Evolutionary conservation across 2,329 filamentous ascomycete species (phyloP).

Genomic region (Arthrocladium fulminans): DNA sequence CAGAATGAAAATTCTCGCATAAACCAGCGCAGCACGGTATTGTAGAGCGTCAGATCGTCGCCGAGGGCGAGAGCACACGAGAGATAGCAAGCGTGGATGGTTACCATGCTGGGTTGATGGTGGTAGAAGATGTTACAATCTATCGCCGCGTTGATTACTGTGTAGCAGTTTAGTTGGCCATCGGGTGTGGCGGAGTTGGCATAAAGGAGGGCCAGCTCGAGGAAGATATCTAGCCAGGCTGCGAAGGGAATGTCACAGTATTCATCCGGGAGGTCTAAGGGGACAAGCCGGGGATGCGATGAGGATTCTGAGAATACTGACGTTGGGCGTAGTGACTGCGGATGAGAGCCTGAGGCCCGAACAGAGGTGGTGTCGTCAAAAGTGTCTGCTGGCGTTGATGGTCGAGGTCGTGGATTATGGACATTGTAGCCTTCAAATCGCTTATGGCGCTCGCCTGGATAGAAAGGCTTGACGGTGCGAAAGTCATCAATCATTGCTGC

Average conservation of each 20-base stretch:
- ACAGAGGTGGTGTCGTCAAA: neutral
- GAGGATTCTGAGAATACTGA: neutral
- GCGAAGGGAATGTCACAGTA: slow-evolving; percentile 75
- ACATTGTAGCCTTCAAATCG: slow-evolving; percentile 42
- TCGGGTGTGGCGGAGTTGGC: slow-evolving; percentile 44
- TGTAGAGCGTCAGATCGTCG: slow-evolving; percentile 66
- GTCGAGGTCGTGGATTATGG: neutral
- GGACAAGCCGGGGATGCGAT: slow-evolving; percentile 6
- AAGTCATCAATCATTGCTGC: slow-evolving; percentile 53
- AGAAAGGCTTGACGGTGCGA: slow-evolving; percentile 51
- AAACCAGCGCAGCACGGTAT: slow-evolving; percentile 64
- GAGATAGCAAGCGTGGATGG: slow-evolving; percentile 70
- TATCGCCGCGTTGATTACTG: slow-evolving; percentile 66
- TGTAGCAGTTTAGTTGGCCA: slow-evolving; percentile 58
- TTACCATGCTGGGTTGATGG: slow-evolving; percentile 55
- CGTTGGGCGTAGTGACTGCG: too few species aligned
- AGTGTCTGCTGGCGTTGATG: neutral
- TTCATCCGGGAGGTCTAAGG: slow-evolving; percentile 35
- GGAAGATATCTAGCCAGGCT: slow-evolving; percentile 81
- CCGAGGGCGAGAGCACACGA: slow-evolving; percentile 72
- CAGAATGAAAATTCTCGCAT: slow-evolving; percentile 73
- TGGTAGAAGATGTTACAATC: slow-evolving; percentile 77
- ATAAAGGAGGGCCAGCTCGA: slow-evolving; percentile 73
- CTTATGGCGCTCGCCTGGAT: slow-evolving; percentile 44
- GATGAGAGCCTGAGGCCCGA: neutral